Evolutionary conservation across 257 asterid species (phyloP), one percentile per base, ranked within the genome.

Genomic region (Nicotiana sylvestris): DNA sequence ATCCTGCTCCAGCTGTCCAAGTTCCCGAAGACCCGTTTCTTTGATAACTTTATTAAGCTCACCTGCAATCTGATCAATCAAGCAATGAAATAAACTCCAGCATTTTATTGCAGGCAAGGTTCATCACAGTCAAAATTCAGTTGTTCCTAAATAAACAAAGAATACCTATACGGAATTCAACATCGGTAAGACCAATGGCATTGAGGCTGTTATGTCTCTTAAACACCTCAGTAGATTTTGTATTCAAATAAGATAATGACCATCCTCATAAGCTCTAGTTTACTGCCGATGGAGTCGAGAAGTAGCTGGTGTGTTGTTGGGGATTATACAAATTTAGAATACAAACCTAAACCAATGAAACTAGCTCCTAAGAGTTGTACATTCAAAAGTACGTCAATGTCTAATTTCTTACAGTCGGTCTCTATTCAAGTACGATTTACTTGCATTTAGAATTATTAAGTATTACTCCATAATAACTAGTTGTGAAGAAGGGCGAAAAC

Each of bases 1-100:
- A 87, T 93, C 99, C 88, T 96, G 99, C 91, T 96, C 99, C 83
- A 96, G 91, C 82, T 96, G 97, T 81, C 99, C 98, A 76, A 96
- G 98, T 0, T 96, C 98, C 60, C 97, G 91, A 85, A 96, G 98
- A 62, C 92, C 89, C 57, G 30, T 10, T 0, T 93, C 97, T 86
- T 92, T 85, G 82, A 91, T 96, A 70, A 93, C 74, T 49, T 69
- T 81, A 85, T 96, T 96, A 81, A 96, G 81, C 88, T 88, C 95
- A 72, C 98, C 98, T 74, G 99, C 99, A 88, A 96, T 92, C 99
- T 96, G 94, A 86, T 85, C 43, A 67, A 82, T 81, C 85, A 39
- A 86, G 33, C 53, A 16, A 58, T 16, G 21, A 53, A 66, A 29
- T 30, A 16, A 76, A 16, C 80, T 76, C 51, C 65, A 76, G 80